A percentile compares a stretch with the other conserved stretches of the same genome.
These are phyloP conservation scores for Teunomyces panamensis DNA, from an alignment of 805 yeast genomes.

Conservation along the genomic window DNA sequence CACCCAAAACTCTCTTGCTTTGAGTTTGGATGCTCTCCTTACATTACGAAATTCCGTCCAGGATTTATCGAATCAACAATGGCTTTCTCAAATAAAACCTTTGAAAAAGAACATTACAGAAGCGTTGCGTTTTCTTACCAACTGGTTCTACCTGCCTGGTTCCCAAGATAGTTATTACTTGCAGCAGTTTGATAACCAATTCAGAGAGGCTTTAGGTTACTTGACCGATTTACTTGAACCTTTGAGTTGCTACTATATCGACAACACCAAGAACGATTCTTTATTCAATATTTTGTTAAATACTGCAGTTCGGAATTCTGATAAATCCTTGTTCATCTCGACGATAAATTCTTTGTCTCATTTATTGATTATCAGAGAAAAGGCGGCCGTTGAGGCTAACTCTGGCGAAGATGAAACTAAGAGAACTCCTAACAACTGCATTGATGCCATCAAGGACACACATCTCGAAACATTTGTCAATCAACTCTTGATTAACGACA, in stretches of 20 bases:
- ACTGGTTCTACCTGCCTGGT: conserved; percentile 29
- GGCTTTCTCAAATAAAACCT: conserved; percentile 54
- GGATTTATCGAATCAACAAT: conserved; percentile 78
- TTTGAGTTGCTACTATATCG: conserved; percentile 76
- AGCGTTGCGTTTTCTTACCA: conserved; percentile 39
- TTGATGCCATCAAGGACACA: conserved; percentile 32
- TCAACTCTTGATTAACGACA: conserved; percentile 59
- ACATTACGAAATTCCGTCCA: conserved; percentile 80
- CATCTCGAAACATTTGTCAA: conserved; percentile 55
- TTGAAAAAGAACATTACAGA: conserved; percentile 47
- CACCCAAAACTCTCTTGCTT: conserved; percentile 19
- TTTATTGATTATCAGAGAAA: conserved; percentile 48
- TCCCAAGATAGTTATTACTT: conserved; percentile 15
- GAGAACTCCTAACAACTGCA: conserved; percentile 32
- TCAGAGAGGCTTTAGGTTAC: conserved; percentile 62
- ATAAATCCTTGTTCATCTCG: conserved; percentile 67
- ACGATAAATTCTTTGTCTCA: conserved; percentile 77
- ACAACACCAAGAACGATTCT: conserved; percentile 67
- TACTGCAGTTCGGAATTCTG: conserved; percentile 52
- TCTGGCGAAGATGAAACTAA: conserved; percentile 13
- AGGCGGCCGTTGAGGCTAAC: conserved; percentile 13
- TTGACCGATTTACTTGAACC: conserved; percentile 80
- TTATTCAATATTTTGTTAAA: conserved; percentile 56
- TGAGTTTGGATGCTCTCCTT: conserved; percentile 49
- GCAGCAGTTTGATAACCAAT: conserved; percentile 25